Evolutionary conservation across 192 early-diverging fungal genomes (phyloP), one percentile per base, ranked within the genome.

Genomic region (Dissophora globulifera): DNA sequence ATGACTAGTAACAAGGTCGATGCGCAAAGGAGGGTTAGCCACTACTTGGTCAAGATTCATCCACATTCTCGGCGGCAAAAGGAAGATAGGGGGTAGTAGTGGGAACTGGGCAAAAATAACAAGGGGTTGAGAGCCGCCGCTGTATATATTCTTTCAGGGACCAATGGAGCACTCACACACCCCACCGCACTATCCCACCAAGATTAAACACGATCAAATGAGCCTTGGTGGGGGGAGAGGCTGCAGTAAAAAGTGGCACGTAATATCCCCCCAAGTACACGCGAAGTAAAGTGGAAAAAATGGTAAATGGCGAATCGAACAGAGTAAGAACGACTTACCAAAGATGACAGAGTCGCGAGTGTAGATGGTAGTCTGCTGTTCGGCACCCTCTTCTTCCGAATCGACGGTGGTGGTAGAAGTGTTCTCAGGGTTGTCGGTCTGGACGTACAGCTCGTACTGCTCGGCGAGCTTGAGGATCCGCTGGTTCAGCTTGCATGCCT

Each of bases 381-480:
- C 72, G 33, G 72, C 72, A 54, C 58, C 72, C 46, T 76, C 72
- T 40, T 76, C 72, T 42, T 76, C 72, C 29, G 72, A 76, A 25
- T 76, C 72, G 40, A 55, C 72, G 30, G 72, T 76, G 52, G 72
- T 53, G 27, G 72, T 76, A 8, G 72, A 76, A 46, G 72, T 76
- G 20, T 64, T 64, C 51, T 76, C 72, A 40, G 72, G 72, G 47
- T 76, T 76, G 52, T 76, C 40, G 45, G 62, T 67, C 58, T 76
- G 72, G 47, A 76, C 72, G 50, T 76, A 76, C 27, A 62, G 25
- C 58, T 88, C 87, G 29, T 86, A 88, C 67, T 88, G 87, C 58
- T 88, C 85, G 23, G 83, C 87, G 43, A 88, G 80, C 62, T 83
- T 82, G 43, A 88, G 78, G 19, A 88, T 82, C 27, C 87, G 70